These are phyloP conservation scores for Linaria vulgaris DNA, from an alignment of 257 asterid species.

Conservation along the genomic window DNA sequence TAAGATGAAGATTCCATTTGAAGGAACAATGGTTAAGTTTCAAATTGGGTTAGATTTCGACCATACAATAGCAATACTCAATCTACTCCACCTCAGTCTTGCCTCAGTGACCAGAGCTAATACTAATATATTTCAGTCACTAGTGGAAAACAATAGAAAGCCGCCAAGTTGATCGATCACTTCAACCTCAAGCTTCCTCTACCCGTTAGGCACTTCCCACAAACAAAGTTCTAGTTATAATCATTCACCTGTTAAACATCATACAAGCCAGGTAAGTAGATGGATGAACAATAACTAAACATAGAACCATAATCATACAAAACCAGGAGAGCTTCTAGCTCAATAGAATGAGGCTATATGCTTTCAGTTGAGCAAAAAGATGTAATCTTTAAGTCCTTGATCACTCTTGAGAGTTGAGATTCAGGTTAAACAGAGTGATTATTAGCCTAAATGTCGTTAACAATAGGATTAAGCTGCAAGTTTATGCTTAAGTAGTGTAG, in stretches of 20 bases:
- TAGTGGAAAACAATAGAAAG: not conserved
- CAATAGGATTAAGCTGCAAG: not conserved
- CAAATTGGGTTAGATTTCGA: slow-evolving; percentile 9
- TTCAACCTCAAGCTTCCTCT: slow-evolving; percentile 24
- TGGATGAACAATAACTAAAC: not conserved
- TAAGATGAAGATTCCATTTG: slow-evolving; percentile 63
- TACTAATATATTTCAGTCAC: not conserved
- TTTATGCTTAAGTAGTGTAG: not conserved
- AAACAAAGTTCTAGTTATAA: not conserved
- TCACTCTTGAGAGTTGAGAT: no score
- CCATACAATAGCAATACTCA: slow-evolving; percentile 1
- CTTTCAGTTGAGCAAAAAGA: not conserved
- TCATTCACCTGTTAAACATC: slow-evolving; percentile 21
- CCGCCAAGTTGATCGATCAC: not conserved
- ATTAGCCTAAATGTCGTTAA: not conserved
- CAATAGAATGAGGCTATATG: no score
- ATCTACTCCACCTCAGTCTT: not conserved
- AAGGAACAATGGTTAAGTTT: slow-evolving; percentile 7
- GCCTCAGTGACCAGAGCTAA: not conserved
- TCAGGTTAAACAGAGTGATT: not conserved
- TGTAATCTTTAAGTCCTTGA: not conserved
- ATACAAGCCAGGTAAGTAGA: not conserved
- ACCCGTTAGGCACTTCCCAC: slow-evolving; percentile 17
- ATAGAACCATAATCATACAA: not conserved
- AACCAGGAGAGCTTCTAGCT: no score